These are phyloP conservation scores for Baeospora myosura DNA, from an alignment of 1,284 basidiomycete species.

Conservation along the genomic window DNA sequence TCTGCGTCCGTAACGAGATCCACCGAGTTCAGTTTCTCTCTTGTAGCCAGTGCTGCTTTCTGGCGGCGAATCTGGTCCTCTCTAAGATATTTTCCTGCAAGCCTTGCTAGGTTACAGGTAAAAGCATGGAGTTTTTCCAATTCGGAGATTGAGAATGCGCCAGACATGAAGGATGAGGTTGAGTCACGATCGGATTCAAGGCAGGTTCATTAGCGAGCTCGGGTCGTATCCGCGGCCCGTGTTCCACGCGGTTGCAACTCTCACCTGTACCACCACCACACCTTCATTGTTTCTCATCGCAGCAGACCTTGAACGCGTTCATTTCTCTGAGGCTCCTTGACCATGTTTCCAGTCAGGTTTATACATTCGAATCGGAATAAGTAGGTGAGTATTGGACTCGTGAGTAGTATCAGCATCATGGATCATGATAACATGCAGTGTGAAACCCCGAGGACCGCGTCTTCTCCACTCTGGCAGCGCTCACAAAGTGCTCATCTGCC, in stretches of 20 bases:
- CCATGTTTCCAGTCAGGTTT: no score
- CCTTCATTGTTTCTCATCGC: neutral
- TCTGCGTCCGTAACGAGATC: slow-evolving; percentile 20
- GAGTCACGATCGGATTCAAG: neutral
- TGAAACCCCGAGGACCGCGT: no score
- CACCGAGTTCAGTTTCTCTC: slow-evolving; percentile 20
- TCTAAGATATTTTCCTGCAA: slow-evolving; percentile 16
- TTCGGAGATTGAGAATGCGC: slow-evolving; percentile 11
- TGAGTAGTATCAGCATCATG: no score
- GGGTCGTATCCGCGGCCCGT: neutral
- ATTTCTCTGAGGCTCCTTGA: no score
- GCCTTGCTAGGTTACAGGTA: slow-evolving; percentile 16
- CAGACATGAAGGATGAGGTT: neutral
- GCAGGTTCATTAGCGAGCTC: neutral
- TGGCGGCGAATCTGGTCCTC: slow-evolving; percentile 17
- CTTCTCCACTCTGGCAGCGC: no score
- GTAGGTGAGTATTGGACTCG: no score
- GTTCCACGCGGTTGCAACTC: neutral
- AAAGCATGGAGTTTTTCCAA: slow-evolving; percentile 14
- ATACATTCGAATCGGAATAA: no score
- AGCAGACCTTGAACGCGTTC: no score
- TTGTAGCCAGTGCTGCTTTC: slow-evolving; percentile 11
- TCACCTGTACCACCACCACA: neutral
- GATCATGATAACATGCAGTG: no score
- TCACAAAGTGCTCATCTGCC: no score